Evolutionary conservation across 768 basidiomycete genomes (phyloP), one percentile per base, ranked within the genome.

Genomic region (Daedaleopsis nitida): DNA sequence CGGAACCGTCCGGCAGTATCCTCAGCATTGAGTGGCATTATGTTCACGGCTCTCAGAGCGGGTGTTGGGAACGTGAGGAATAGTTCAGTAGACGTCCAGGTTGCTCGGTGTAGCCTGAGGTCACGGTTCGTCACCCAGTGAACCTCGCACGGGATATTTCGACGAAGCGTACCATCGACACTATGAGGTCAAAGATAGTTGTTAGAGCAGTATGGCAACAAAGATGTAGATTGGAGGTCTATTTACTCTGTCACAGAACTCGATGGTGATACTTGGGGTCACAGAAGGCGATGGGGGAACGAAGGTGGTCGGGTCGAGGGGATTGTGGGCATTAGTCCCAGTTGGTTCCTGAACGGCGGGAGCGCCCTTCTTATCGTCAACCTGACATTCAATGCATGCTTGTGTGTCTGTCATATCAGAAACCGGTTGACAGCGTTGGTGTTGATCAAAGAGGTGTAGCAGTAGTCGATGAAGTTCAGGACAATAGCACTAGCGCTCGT

Each of bases 41-140:
- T 76, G 12, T 86, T 83, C 56, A 96, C 85, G 48, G 81, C 80
- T 49, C 78, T 80, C 57, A 97, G 75, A 1, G 76, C 70, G 0
- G 94, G 94, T 27, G 92, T 85, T 12, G 94, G 90, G 73, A 98
- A 98, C 1, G 96, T 97, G 38, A 96, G 75, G 66, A 95, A 83
- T 16, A 98, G 81, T 67, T 97, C 96, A 0, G 95, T 97, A 63
- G 92, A 90, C n/a, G 88, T 83, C 96, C 96, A 98, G 12, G 86
- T 87, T 35, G 96, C 95, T 67, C 95, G 83, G 67, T 96, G 94
- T 42, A 95, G 81, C 95, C 95, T 96, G 69, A 34, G 48, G 38
- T 16, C 7, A 52, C 51, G 17, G 5, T 42, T 13, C 39, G 17
- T 17, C 11, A 17, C 1, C n/a, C 12, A 39, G 19, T 49, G 34